Conservation (phyloP, 352 stramenopile species). For the Phytopythium boreale region DNA sequence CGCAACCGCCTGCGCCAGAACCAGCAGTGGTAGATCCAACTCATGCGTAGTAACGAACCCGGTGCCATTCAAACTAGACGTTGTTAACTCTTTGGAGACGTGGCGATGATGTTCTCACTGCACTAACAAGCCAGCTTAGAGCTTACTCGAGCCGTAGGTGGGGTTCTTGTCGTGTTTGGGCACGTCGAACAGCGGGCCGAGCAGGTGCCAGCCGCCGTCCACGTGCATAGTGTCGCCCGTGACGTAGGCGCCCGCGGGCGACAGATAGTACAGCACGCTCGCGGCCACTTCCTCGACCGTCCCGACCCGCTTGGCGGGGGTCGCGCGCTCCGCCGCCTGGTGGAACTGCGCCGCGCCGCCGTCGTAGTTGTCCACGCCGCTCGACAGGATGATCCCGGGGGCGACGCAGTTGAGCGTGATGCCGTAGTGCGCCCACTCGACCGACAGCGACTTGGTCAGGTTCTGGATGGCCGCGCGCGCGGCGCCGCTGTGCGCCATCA, state of each 20-base stretch:
- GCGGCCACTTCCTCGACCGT: slow-evolving; percentile 86
- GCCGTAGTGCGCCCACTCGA: slow-evolving; percentile 91
- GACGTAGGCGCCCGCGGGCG: slow-evolving; percentile 86
- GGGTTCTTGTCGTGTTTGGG: slow-evolving; percentile 73
- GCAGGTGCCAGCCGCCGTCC: slow-evolving; percentile 80
- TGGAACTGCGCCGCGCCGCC: slow-evolving; percentile 85
- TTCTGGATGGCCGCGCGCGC: slow-evolving; percentile 92
- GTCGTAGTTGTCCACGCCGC: slow-evolving; percentile 88
- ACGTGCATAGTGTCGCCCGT: slow-evolving; percentile 89
- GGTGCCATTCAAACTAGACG: neutral
- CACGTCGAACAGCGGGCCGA: slow-evolving; percentile 72
- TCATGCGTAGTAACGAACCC: neutral
- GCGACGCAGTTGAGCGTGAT: slow-evolving; percentile 95
- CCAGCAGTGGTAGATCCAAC: slow-evolving; percentile 26
- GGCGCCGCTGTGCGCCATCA: slow-evolving; percentile 90
- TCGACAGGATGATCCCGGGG: slow-evolving; percentile 81
- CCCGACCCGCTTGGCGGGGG: slow-evolving; percentile 84
- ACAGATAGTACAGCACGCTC: slow-evolving; percentile 85
- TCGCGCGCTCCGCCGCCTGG: slow-evolving; percentile 72
- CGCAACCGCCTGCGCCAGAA: slow-evolving; percentile 48
- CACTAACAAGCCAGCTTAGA: slow-evolving; percentile 20
- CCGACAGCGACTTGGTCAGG: slow-evolving; percentile 91
- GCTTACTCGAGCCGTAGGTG: slow-evolving; percentile 75
- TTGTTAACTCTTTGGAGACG: neutral
- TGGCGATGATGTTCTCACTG: neutral